These are phyloP conservation scores for Trichosporon coremiiforme DNA, from an alignment of 1,284 basidiomycete genomes.

Conservation along the genomic window DNA sequence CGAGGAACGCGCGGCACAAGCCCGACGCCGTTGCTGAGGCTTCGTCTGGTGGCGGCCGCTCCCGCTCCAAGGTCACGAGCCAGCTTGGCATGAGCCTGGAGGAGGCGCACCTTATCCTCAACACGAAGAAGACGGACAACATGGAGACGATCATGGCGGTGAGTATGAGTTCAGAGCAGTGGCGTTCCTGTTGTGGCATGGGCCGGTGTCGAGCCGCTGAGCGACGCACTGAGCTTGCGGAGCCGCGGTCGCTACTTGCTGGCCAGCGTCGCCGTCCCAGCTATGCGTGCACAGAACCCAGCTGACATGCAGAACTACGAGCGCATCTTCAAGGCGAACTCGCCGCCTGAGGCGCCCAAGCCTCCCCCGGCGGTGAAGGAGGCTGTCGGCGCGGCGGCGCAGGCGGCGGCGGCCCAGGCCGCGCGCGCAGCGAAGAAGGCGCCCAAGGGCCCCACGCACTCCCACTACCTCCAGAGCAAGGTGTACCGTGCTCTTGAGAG, in stretches of 20 bases:
- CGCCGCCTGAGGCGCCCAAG: constrained; percentile 64
- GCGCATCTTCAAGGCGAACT: constrained; percentile 85
- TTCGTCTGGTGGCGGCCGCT: constrained; percentile 36
- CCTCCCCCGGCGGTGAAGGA: constrained; percentile 38
- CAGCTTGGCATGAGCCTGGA: constrained; percentile 92
- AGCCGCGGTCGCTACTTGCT: too few relatives aligned
- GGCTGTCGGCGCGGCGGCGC: constrained; percentile 32
- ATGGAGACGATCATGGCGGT: constrained; percentile 75
- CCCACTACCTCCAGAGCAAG: constrained; percentile 95
- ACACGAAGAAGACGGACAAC: constrained; percentile 75
- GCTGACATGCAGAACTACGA: constrained; percentile 74
- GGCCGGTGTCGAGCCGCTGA: too few relatives aligned
- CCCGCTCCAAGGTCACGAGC: constrained; percentile 57
- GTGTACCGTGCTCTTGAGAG: constrained; percentile 91
- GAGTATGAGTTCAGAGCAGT: constrained; percentile 39
- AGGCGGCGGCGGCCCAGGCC: constrained; percentile 9
- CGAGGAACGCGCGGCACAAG: constrained; percentile 82
- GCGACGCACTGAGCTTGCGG: too few relatives aligned
- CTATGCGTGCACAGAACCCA: neutral
- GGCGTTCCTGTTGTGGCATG: too few relatives aligned
- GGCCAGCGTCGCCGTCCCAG: too few relatives aligned
- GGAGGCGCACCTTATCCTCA: constrained; percentile 92
- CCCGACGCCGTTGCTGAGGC: constrained; percentile 59
- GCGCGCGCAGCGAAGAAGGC: constrained; percentile 29
- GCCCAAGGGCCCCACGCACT: constrained; percentile 59